Percentiles rank a stretch among this genome's conserved stretches.
Evolutionary conservation across 768 basidiomycete genomes (phyloP).

Genomic region (Gautieria morchelliformis): DNA sequence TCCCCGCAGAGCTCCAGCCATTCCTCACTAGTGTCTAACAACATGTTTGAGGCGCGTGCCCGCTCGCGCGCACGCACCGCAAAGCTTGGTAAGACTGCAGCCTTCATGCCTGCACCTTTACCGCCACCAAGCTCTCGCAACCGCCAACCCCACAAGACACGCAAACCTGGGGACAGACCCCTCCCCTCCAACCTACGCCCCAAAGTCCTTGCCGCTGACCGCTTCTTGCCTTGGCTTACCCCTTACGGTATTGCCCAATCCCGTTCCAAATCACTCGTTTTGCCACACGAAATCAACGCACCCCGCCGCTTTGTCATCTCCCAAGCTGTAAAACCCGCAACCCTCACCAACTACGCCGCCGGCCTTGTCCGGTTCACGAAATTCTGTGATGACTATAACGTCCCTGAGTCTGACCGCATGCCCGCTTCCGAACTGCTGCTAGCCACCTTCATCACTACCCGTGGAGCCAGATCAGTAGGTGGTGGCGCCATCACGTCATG

Average conservation of each 20-base stretch:
- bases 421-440: constrained; percentile 23
- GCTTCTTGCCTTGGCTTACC: background rate
- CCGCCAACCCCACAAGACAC: background rate
- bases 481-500: constrained; percentile 24
- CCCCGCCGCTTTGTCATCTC: background rate
- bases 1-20: too few relatives aligned
- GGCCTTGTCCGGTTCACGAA: constrained; percentile 26
- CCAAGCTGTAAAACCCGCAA: background rate
- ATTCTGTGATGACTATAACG: constrained; percentile 25
- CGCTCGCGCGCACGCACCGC: too few relatives aligned
- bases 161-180: background rate
- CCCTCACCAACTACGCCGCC: constrained; percentile 18
- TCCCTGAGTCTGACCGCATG: constrained; percentile 23
- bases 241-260: background rate
- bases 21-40: too few relatives aligned
- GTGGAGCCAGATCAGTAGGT: too few relatives aligned
- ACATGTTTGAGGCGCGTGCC: too few relatives aligned
- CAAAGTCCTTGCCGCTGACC: background rate
- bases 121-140: background rate
- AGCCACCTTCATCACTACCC: constrained; percentile 19
- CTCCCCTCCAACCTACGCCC: background rate
- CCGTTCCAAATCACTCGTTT: too few relatives aligned
- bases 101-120: background rate
- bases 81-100: background rate
- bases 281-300: background rate